Evolutionary conservation across 441 rosid species (phyloP).

Genomic region (Capsella rubella): DNA sequence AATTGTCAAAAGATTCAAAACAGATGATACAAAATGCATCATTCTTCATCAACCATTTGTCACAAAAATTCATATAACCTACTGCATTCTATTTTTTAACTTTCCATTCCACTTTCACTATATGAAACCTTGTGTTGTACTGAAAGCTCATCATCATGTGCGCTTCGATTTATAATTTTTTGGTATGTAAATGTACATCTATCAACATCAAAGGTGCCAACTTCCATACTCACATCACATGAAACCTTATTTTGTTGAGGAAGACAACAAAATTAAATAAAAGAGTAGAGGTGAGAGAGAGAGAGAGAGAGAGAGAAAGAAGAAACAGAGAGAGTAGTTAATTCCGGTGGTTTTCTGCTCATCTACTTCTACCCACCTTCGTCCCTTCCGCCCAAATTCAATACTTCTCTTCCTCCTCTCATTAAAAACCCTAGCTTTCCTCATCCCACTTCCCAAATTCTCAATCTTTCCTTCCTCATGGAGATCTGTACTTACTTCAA

Average conservation of each 20-base stretch:
- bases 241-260: not conserved
- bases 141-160: not conserved
- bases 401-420: constrained; percentile 11
- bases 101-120: not conserved
- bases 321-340: constrained; percentile 37
- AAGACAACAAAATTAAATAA: not conserved
- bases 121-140: not conserved
- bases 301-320: not conserved
- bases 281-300: too few relatives aligned
- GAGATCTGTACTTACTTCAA: constrained; percentile 65
- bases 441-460: constrained; percentile 16
- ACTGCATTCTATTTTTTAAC: too few relatives aligned
- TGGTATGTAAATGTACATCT: not conserved
- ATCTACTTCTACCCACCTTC: constrained; percentile 52
- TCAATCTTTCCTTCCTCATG: constrained; percentile 46
- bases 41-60: not conserved
- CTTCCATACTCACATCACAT: constrained; percentile 14
- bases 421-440: constrained; percentile 24
- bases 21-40: not conserved
- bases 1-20: not conserved
- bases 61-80: not conserved
- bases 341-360: constrained; percentile 64
- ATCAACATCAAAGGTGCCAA: constrained; percentile 31
- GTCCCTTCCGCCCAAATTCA: constrained; percentile 16
- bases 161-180: not conserved